Percentiles rank a stretch among this genome's conserved stretches.
phyloP scores from a whole-genome alignment of 2,329 filamentous ascomycete genomes.

The Stenocarpella maydis region DNA sequence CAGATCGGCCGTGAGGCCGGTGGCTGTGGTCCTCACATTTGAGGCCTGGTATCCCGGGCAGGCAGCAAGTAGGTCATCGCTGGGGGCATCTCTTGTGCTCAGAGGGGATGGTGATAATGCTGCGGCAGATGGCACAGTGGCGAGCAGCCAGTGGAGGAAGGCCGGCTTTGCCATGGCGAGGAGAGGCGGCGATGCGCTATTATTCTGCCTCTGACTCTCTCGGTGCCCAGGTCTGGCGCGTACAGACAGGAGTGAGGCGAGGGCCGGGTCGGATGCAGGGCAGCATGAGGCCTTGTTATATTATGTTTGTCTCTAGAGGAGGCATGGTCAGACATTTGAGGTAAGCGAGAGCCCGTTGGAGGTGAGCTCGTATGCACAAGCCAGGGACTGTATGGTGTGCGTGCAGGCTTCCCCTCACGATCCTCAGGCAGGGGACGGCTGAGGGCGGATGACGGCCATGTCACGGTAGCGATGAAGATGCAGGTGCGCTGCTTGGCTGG shows the following conservation, averaged over 20 bases:
- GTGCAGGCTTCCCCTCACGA: slow-evolving; percentile 28
- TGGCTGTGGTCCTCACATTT: slow-evolving; percentile 59
- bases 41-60: slow-evolving; percentile 70
- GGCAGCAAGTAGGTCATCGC: slow-evolving; percentile 45
- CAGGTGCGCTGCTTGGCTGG: not conserved
- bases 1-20: slow-evolving; percentile 68
- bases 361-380: slow-evolving; percentile 7
- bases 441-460: slow-evolving; percentile 16
- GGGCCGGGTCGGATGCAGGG: not conserved
- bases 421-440: slow-evolving; percentile 15
- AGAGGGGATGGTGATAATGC: not conserved
- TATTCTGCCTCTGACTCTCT: not conserved
- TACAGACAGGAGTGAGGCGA: not conserved
- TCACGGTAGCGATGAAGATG: slow-evolving; percentile 10
- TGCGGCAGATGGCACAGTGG: slow-evolving; percentile 33
- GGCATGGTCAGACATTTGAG: not conserved
- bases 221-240: not conserved
- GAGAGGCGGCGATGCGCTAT: not conserved
- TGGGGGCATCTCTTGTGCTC: slow-evolving; percentile 38
- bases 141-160: slow-evolving; percentile 35
- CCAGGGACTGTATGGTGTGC: no score
- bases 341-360: not conserved
- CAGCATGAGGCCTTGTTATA: slow-evolving; percentile 10
- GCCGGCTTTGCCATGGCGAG: slow-evolving; percentile 29
- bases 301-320: not conserved